Evolutionary conservation across 2,329 filamentous ascomycete genomes (phyloP), one percentile per base, ranked within the genome.

Genomic region (Cadophora sp.): DNA sequence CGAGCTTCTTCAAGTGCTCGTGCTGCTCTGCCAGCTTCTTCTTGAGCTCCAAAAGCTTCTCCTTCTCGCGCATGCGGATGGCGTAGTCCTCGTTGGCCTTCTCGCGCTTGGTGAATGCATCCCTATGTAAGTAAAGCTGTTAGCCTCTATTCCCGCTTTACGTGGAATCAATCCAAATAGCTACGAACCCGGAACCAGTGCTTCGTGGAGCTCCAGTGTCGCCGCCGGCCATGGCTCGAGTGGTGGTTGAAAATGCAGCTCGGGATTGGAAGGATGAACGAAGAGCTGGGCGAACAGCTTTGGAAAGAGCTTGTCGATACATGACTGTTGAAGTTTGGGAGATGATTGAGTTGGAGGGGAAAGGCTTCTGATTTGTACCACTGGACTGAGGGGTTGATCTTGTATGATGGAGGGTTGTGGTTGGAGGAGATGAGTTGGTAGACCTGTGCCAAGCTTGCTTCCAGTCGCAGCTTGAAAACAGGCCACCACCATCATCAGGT

Each of bases 71-170:
- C 84, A 92, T 85, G 77, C 89, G 89, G 83, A 99, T 94, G 82
- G 92, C 92, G 75, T 88, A 88, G 80, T 94, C 91, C 84, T 98
- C 96, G 79, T 84, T 86, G 74, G 95, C 95, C 79, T 91, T 88
- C 83, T 99, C 96, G 76, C 96, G 93, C 83, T 91, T 91, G 83
- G 91, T 93, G 88, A 97, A 99, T 67, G 93, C 89, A 79, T 99
- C 95, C 76, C 95, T 97, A 73, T 58, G 48, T 51, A 29, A 40
- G 26, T 16, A 22, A 62, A 58, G 11, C n/a, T 27, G 60, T 75
- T 71, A 77, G 71, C 68, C 64, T 58, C 24, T 16, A 1, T 63
- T 14, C 31, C 22, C 27, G 6, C 12, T 34, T n/a, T 27, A 6
- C 29, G 6, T 24, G 5, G 26, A 24, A 48, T 34, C 6, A 9